Evolutionary conservation across 441 rosid genomes (phyloP), one percentile per base, ranked within the genome.

Genomic region (Corymbia citriodora): DNA sequence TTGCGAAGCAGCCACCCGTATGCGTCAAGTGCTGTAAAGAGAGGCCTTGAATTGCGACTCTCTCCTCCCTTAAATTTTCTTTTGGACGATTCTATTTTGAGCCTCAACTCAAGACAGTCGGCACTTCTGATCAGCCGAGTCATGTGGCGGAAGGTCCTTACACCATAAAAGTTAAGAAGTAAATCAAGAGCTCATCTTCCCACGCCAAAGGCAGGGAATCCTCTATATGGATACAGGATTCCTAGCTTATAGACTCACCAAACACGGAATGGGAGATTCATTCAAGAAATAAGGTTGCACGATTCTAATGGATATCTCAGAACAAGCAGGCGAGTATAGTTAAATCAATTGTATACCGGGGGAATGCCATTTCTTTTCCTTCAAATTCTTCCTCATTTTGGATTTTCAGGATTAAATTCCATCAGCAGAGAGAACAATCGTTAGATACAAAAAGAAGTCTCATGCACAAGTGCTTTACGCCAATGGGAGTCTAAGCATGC

Each of bases 11-110:
- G 88, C 98, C 99, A 49, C 99, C 97, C 1, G 12, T 94, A n/a
- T 96, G 99, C 45, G 93, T 94, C 88, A 94, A 91, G 54, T 97
- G 98, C 93, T 96, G 98, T 94, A 90, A 82, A 86, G 96, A 93
- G 89, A 92, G 90, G 87, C 94, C 90, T 49, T 92, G 91, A 92
- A 83, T 49, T 89, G 79, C 87, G 23, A 21, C 17, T 14, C 85
- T 45, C n/a, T 48, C 85, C n/a, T 3, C n/a, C 85, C 14, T 40
- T 25, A 40, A 50, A 79, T 45, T 40, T 74, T 9, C 85, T 74
- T 74, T 74, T 40, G 85, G 85, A 23, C 40, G 85, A 74, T 74
- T 79, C 52, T 8, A 1, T 79, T 45, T 40, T 74, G 29, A 45
- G 50, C 50, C 83, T 40, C 82, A 36, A 36, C 16, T 36, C 45